Base-by-base conservation (phyloP, 768 basidiomycete species). In the Tylopilus intermedius region DNA sequence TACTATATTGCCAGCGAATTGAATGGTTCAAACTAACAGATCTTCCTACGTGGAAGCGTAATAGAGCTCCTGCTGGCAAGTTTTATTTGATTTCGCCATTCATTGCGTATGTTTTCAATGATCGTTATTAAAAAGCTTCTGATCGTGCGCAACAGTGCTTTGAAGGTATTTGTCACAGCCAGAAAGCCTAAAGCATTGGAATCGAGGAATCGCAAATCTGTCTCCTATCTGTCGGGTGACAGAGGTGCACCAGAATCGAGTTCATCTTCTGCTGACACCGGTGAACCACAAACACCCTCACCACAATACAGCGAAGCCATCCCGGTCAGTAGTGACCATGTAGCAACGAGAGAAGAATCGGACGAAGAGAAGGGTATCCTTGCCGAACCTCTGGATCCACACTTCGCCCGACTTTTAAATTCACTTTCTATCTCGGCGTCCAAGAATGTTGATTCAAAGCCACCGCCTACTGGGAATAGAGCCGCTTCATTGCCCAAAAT, bases 1-100 rank as follows among this genome's bases (percentile, higher is more conserved):
- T 37, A 56, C 48, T 53, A 30, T 33, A n/a, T 49, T 21, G 41
- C 35, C 65, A 97, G 94, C 91, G 90, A 76, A 98, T 98, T 60
- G 87, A 94, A 66, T 99, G 96, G 96, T 96, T 96, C 71, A 82
- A 76, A 54, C 73, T 98, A 47, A 76, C 78, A 18, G 93, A 97
- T 66, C 75, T 99, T 8, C 96, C 95, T 1, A 93, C 90, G 0
- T 99, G 94, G 94, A 92, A 81, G 66, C 82, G 82, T 61, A 86
- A 80, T 65, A 88, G 80, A 63, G 73, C 78, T 33, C 74, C 73
- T 52, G 77, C 76, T 14, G 86, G 88, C 39, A 93, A 89, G 68
- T 98, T 96, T 70, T 99, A 96, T 72, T 76, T 97, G 63, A 93
- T 98, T 35, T 83, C 92, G 1, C 94, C 95, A 4, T 96, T 98